phyloP scores from a whole-genome alignment of 106 monocot genomes.

The Dioscorea alata region DNA sequence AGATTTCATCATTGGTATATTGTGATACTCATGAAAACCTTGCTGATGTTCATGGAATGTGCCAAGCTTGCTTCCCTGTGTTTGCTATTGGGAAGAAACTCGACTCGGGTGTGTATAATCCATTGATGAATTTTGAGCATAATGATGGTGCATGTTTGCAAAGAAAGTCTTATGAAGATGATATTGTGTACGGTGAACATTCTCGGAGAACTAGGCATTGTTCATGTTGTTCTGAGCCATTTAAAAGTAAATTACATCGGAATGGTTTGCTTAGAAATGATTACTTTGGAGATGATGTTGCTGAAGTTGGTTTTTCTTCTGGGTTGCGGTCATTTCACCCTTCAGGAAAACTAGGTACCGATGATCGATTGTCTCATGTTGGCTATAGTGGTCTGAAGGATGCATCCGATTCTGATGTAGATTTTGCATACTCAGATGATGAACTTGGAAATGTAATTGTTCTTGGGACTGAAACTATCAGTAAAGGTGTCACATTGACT shows the following conservation, averaged over 20 bases:
- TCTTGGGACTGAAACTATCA: conserved; percentile 15
- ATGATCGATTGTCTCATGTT: conserved; percentile 16
- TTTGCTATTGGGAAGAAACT: not conserved
- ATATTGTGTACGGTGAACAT: not conserved
- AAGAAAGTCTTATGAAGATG: not conserved
- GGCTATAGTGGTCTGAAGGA: conserved; percentile 34
- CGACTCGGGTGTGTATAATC: not conserved
- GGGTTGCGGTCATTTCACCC: not conserved
- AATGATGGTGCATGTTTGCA: not conserved
- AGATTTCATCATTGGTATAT: conserved; percentile 36
- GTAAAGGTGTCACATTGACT: conserved; percentile 6
- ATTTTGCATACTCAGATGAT: conserved; percentile 26
- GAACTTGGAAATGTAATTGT: conserved; percentile 14
- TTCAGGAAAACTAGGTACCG: not conserved
- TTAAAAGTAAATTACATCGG: not conserved
- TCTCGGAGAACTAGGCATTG: conserved; percentile 13
- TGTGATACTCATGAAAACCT: conserved; percentile 33
- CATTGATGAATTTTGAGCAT: not conserved
- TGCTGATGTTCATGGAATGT: conserved; percentile 29
- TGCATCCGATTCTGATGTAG: conserved; percentile 45
- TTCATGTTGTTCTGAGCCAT: conserved; percentile 30
- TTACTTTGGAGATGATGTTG: conserved; percentile 1
- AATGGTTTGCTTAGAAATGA: conserved; percentile 4
- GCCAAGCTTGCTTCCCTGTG: conserved; percentile 24
- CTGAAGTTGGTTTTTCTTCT: not conserved